These are phyloP conservation scores for Bidens hawaiensis DNA, from an alignment of 140 eudicot species.

Conservation along the genomic window DNA sequence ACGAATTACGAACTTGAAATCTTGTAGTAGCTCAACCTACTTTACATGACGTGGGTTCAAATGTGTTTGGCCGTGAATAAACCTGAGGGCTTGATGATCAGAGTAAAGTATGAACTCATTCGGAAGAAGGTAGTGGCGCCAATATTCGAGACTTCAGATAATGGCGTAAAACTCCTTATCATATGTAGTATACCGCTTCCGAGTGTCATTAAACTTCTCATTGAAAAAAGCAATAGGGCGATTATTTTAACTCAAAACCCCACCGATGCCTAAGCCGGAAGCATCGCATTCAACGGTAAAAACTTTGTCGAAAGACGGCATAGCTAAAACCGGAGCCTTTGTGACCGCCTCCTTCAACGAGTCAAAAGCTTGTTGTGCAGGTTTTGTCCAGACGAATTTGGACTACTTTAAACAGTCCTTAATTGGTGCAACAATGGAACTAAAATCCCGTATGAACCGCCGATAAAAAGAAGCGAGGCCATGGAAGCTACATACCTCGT, in stretches of 20 bases:
- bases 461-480: no score
- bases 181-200: not conserved
- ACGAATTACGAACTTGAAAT: no score
- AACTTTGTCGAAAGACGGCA: not conserved
- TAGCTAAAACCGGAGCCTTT: no score
- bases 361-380: no score
- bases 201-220: not conserved
- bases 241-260: no score
- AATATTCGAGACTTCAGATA: not conserved
- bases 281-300: not conserved
- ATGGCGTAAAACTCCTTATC: not conserved
- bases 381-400: no score
- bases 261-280: not conserved
- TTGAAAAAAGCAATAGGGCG: no score
- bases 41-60: not conserved
- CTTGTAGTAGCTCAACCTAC: not conserved
- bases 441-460: no score
- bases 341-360: not conserved
- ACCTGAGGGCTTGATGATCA: not conserved
- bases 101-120: not conserved
- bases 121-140: not conserved
- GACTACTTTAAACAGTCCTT: no score
- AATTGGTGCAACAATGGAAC: no score
- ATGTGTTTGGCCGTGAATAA: no score
- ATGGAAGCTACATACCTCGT: no score